Base-by-base conservation (phyloP, 164 flowering plant genomes). In the Saururus chinensis region DNA sequence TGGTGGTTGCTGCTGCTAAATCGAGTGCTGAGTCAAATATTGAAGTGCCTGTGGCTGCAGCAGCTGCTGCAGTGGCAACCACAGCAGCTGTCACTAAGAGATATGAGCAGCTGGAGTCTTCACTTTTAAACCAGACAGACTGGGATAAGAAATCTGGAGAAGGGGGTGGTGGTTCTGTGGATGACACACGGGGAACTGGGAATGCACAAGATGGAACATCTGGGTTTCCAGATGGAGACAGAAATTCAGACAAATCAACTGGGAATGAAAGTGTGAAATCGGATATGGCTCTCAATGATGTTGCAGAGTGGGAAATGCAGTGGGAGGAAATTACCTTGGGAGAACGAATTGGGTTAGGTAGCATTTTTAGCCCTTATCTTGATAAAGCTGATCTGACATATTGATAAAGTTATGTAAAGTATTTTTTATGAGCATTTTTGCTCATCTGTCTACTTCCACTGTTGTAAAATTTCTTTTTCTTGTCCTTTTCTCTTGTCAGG, bases 261-360 rank as follows among this genome's bases (percentile, higher is more conserved):
- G 82, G 83, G 48, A 74, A 75, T 70, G 92, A 84, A 20, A 87
- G 87, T 63, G 57, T 81, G 66, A 87, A 72, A 63, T 86, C 93
- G 58, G 96, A 87, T 65, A 66, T 59, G 25, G 62, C 80, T 9
- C 77, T 89, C 54, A 97, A 91, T 75, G 97, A 91, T 72, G 95
- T 83, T 54, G 82, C 89, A 17, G 99, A 93, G 21, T 88, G 83
- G 71, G 98, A 93, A 76, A 88, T 95, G 56, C 81, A 75, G 25
- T 95, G 93, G 97, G 97, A 95, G 53, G 99, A 95, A 66, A 84
- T 95, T 68, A 56, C 83, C 70, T 57, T 91, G 77, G 99, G 99
- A 55, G 99, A 95, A 75, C 92, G 99, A 68, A 95, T 95, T 22
- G 99, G 99, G 71, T 82, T 95, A 62, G 99, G 99, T 95, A 93